Percentiles rank a stretch among this genome's conserved stretches.
phyloP scores from a whole-genome alignment of 345 rosid species.

The Eucalyptus sp. region DNA sequence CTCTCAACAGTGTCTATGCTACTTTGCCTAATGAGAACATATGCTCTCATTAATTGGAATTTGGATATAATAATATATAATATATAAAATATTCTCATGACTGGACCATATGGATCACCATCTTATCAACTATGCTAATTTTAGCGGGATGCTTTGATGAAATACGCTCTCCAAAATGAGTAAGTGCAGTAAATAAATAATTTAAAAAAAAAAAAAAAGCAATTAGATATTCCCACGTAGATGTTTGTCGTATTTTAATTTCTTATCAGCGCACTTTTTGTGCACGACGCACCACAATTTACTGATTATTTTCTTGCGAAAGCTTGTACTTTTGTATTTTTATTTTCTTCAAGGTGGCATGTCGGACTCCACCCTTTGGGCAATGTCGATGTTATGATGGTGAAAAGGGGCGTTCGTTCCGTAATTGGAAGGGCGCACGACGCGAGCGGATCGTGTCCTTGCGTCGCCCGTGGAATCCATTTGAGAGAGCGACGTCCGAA shows the following conservation, averaged over 20 bases:
- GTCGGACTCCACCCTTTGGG: neutral
- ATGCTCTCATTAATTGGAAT: neutral
- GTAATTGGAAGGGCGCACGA: neutral
- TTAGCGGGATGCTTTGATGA: neutral
- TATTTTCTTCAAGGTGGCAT: neutral
- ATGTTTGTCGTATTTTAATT: neutral
- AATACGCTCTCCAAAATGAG: neutral
- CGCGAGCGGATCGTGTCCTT: neutral
- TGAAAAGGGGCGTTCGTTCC: neutral
- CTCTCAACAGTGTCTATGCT: neutral
- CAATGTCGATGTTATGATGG: neutral
- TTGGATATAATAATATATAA: neutral
- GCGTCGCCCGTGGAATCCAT: neutral
- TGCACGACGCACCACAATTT: neutral
- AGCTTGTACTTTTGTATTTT: neutral
- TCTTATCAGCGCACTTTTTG: neutral
- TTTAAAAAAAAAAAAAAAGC: fast-evolving
- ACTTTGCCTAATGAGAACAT: neutral
- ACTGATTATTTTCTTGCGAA: neutral
- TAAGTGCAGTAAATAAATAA: neutral
- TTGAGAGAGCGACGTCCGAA: neutral
- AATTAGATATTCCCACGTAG: neutral
- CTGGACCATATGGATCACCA: neutral
- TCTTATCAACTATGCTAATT: neutral
- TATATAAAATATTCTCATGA: neutral